Conservation (phyloP, 1,284 basidiomycete species). For the Pisolithus thermaeus region DNA sequence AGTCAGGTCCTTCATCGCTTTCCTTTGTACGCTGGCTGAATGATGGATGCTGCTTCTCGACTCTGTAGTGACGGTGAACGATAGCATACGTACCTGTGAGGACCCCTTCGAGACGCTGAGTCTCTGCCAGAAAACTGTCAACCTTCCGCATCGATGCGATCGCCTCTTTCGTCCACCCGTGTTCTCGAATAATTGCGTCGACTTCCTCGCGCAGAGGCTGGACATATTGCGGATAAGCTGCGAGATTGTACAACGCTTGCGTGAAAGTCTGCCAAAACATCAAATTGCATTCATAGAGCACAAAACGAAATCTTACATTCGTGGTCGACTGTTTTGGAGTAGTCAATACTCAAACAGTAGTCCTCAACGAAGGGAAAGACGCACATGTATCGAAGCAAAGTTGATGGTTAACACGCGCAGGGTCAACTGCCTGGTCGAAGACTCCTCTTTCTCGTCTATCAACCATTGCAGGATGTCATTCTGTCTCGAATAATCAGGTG, state of each 20-base stretch:
- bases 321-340: slow-evolving; percentile 9
- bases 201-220: slow-evolving; percentile 40
- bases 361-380: neutral
- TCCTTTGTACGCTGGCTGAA: slow-evolving; percentile 30
- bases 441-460: slow-evolving; percentile 33
- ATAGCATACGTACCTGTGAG: slow-evolving; percentile 16
- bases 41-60: slow-evolving; percentile 3
- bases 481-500: slow-evolving; percentile 13
- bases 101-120: slow-evolving; percentile 10
- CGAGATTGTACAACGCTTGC: slow-evolving; percentile 33
- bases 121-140: slow-evolving; percentile 45
- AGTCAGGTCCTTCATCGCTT: slow-evolving; percentile 32
- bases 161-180: slow-evolving; percentile 41
- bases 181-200: slow-evolving; percentile 28
- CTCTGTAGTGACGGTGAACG: neutral
- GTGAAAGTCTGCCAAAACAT: slow-evolving; percentile 24
- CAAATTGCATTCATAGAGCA: neutral
- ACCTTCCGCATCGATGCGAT: slow-evolving; percentile 37
- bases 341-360: neutral
- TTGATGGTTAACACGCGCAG: slow-evolving; percentile 31
- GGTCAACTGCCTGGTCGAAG: slow-evolving; percentile 23
- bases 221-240: slow-evolving; percentile 33
- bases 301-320: slow-evolving; percentile 6
- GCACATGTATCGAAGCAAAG: slow-evolving; percentile 37
- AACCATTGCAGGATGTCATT: slow-evolving; percentile 41